Evolutionary conservation across 2,329 filamentous ascomycete species (phyloP).

Genomic region (Beauveria medogensis): DNA sequence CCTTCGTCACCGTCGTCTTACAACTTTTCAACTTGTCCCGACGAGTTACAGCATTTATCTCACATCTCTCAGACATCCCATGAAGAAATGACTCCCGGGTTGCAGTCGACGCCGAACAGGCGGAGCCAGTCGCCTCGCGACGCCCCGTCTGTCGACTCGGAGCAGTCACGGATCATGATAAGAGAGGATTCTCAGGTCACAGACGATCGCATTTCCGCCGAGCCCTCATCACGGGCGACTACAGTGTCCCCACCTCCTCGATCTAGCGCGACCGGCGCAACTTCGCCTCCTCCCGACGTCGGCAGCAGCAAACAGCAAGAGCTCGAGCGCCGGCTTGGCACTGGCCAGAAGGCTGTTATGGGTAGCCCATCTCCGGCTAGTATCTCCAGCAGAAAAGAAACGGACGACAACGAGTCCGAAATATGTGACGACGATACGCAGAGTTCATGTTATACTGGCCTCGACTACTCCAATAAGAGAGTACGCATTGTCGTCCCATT

Average conservation of each 20-base stretch:
- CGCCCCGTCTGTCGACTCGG: neutral
- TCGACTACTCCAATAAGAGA: conserved; percentile 31
- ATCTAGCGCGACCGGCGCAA: conserved; percentile 24
- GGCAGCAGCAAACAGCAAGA: conserved; percentile 25
- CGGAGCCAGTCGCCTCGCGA: conserved; percentile 5
- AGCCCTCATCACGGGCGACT: conserved; percentile 29
- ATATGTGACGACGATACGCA: neutral
- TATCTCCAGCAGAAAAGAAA: neutral
- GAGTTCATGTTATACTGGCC: conserved; percentile 4
- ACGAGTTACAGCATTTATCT: conserved; percentile 27
- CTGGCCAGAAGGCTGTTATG: neutral
- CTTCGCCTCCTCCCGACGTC: conserved; percentile 25
- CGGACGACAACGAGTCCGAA: neutral
- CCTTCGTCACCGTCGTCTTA: conserved; percentile 29
- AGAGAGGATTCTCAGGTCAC: conserved; percentile 20
- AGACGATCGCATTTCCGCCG: conserved; percentile 20
- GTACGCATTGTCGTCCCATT: conserved; percentile 30
- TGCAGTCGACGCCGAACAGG: conserved; percentile 10
- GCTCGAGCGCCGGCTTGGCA: neutral
- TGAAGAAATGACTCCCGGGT: conserved; percentile 15
- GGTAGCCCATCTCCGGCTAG: neutral
- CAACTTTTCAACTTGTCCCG: conserved; percentile 36
- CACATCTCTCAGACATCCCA: conserved; percentile 20
- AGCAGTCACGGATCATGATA: conserved; percentile 14
- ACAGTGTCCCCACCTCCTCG: conserved; percentile 37